Evolutionary conservation across 2,329 filamentous ascomycete species (phyloP).

Genomic region (Neopestalotiopsis sp.): DNA sequence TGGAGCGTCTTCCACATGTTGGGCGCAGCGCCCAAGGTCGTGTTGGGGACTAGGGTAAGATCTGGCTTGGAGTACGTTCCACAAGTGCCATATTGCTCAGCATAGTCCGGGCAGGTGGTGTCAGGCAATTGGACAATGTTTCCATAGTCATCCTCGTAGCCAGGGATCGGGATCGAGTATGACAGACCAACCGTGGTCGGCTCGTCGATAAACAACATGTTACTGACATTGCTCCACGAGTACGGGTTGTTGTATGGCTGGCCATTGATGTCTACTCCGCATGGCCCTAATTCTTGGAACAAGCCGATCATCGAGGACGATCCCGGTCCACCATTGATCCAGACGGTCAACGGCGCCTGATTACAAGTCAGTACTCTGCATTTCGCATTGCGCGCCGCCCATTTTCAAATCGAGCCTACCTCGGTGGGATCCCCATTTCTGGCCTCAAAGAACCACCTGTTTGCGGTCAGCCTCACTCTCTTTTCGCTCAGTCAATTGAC

Average conservation of each 20-base stretch:
- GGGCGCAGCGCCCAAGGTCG: conserved; percentile 57
- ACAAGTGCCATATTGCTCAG: conserved; percentile 43
- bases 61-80: conserved; percentile 61
- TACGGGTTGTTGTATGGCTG: conserved; percentile 58
- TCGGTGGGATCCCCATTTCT: conserved; percentile 45
- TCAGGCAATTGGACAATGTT: conserved; percentile 49
- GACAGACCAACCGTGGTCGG: conserved; percentile 62
- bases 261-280: conserved; percentile 45
- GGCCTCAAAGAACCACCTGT: conserved; percentile 55
- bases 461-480: background rate
- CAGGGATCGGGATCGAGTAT: conserved; percentile 44
- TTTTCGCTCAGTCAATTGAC: background rate
- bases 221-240: conserved; percentile 63
- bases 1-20: conserved; percentile 66
- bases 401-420: background rate
- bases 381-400: background rate
- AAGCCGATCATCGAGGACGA: conserved; percentile 59
- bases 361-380: background rate
- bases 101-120: conserved; percentile 56
- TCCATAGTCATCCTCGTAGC: conserved; percentile 27
- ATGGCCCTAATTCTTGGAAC: conserved; percentile 50
- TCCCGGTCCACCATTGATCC: conserved; percentile 58
- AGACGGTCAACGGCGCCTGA: conserved; percentile 52
- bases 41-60: conserved; percentile 54
- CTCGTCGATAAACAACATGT: conserved; percentile 66